Evolutionary conservation across 208 protist genomes (phyloP).

Genomic region (Sergeia podlipaevii): DNA sequence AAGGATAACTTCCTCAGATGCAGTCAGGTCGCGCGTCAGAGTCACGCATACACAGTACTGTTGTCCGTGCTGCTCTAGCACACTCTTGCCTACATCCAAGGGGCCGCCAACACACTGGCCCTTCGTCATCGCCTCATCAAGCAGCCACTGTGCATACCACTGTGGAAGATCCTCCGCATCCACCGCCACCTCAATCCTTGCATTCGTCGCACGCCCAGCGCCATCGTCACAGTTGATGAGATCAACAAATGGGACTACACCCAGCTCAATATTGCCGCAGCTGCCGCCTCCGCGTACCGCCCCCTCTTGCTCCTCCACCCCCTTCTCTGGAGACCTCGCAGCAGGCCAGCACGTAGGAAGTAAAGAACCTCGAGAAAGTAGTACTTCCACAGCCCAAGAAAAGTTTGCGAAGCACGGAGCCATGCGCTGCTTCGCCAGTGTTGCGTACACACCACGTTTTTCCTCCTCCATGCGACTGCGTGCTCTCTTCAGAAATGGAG

Average conservation of each 20-base stretch:
- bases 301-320: not conserved
- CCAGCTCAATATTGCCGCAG: conserved; percentile 39
- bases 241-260: conserved; percentile 79
- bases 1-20: conserved; percentile 76
- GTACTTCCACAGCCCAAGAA: conserved; percentile 49
- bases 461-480: conserved; percentile 41
- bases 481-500: conserved; percentile 49
- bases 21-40: conserved; percentile 34
- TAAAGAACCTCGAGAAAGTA: conserved; percentile 54
- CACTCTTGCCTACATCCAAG: too few species aligned
- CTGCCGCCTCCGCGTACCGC: not conserved
- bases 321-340: not conserved
- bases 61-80: conserved; percentile 18
- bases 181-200: conserved; percentile 58
- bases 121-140: conserved; percentile 19
- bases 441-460: conserved; percentile 23
- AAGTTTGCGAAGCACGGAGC: conserved; percentile 37
- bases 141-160: conserved; percentile 55
- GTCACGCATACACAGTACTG: conserved; percentile 70
- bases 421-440: conserved; percentile 40
- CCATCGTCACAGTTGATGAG: conserved; percentile 61
- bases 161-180: conserved; percentile 53
- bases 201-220: conserved; percentile 40
- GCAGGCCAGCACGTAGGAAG: conserved; percentile 56
- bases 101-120: conserved; percentile 21